Evolutionary conservation across 176 grass and related monocot species (phyloP), one percentile per base, ranked within the genome.

Genomic region (Juncus inflexus): DNA sequence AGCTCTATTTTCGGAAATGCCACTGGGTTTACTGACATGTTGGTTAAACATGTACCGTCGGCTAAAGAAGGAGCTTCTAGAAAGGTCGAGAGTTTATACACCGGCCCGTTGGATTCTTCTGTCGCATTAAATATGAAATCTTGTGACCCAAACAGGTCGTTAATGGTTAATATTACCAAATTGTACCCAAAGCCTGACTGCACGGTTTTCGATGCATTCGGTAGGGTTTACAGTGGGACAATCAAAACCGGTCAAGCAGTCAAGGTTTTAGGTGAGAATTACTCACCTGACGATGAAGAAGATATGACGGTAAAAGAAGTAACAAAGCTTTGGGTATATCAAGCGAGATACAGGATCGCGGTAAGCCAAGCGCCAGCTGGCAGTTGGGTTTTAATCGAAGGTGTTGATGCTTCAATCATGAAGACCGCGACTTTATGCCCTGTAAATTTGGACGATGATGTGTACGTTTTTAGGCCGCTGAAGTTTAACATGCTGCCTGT

Each of bases 331-430:
- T 97, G 94, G 94, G 87, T 97, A 56, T 97, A 97, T 76, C 88
- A 97, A 77, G 94, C 94, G 71, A 70, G 94, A 16, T 97, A 97
- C 56, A 79, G 94, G 40, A 86, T 97, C 77, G 79, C 94, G 65
- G 91, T 97, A 51, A 84, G 85, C 64, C 91, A 86, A 78, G 94
- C 94, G 14, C 79, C 82, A 38, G 94, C 94, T 77, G 94, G 94
- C 35, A 91, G 87, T 68, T 99, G 94, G 94, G 94, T 99, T 83
- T 86, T 99, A 42, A 99, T 99, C 83, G 94, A 99, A 86, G 94
- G 88, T 8, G 83, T 92, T 35, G 94, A 99, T 89, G 94, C 94
- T 12, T 99, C 94, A 19, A 89, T 99, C 52, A 92, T 99, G 94
- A 99, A 99, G 76, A 99, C 94, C 55, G 88, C 94, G 79, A 99